Percentiles rank a stretch among this genome's conserved stretches.
Conservation (phyloP, 495 filamentous ascomycete genomes). For the Peziza echinospora region DNA sequence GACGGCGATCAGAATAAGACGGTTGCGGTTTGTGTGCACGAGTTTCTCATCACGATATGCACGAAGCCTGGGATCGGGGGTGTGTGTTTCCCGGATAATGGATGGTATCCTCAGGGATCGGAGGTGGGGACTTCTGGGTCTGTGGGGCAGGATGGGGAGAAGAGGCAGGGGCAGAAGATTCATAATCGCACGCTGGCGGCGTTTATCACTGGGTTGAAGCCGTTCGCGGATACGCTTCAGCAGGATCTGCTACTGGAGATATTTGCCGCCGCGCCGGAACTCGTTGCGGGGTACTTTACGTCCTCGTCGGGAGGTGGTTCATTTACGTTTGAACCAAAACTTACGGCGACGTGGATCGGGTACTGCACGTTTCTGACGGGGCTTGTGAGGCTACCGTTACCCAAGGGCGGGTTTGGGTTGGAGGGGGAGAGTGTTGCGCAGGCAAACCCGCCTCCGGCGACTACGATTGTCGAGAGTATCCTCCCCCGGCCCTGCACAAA, state of each 20-base stretch:
- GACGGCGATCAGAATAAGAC: constrained; percentile 7
- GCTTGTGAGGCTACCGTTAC: constrained; percentile 48
- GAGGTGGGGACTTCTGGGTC: not conserved
- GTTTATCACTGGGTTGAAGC: constrained; percentile 58
- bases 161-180: constrained; percentile 22
- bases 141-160: constrained; percentile 6
- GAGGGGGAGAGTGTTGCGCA: constrained; percentile 31
- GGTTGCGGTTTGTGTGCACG: constrained; percentile 11
- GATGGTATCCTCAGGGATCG: constrained; percentile 15
- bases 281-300: constrained; percentile 66
- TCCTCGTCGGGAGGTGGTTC: constrained; percentile 44
- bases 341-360: constrained; percentile 80
- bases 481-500: constrained; percentile 64
- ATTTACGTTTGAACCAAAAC: constrained; percentile 76
- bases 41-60: constrained; percentile 14
- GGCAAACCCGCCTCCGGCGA: constrained; percentile 46
- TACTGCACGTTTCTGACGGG: constrained; percentile 75
- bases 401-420: constrained; percentile 29
- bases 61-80: constrained; percentile 12
- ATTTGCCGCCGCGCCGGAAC: constrained; percentile 59
- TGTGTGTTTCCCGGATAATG: constrained; percentile 16
- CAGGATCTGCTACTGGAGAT: constrained; percentile 58
- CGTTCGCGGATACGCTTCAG: constrained; percentile 61
- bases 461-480: constrained; percentile 60
- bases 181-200: constrained; percentile 51